Percentiles rank a stretch among this genome's conserved stretches.
phyloP scores from a whole-genome alignment of 2,329 filamentous ascomycete genomes.

The Botryotinia globosa region DNA sequence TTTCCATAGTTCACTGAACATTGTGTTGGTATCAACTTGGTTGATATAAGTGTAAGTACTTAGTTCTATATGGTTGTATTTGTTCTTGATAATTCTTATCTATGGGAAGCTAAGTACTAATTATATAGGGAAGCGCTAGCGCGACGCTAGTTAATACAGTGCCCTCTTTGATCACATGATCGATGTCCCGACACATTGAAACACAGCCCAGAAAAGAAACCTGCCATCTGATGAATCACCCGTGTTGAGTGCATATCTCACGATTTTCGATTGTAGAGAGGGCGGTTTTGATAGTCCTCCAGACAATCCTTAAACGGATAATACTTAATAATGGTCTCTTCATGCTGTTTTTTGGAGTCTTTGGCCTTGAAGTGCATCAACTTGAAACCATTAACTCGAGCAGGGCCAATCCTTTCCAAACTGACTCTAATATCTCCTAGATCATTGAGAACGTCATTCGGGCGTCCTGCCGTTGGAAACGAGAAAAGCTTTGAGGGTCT shows the following conservation, averaged over 20 bases:
- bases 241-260: not conserved
- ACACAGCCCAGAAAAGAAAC: not conserved
- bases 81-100: too few species aligned
- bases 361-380: not conserved
- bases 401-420: not conserved
- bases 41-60: too few species aligned
- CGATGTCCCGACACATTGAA: too few species aligned
- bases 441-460: not conserved
- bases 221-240: not conserved
- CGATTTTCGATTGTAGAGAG: not conserved
- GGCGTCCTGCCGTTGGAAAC: not conserved
- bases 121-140: too few species aligned
- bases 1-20: not conserved
- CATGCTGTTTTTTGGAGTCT: not conserved
- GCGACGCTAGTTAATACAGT: too few species aligned
- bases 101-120: too few species aligned
- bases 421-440: not conserved
- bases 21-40: too few species aligned
- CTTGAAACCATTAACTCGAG: conserved; percentile 15
- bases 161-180: too few species aligned
- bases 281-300: not conserved
- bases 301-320: conserved; percentile 9
- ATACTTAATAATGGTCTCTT: not conserved
- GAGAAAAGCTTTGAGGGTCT: conserved; percentile 8
- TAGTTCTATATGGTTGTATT: too few species aligned